These are phyloP conservation scores for Pulveroboletus ravenelii DNA, from an alignment of 768 basidiomycete species.

Conservation along the genomic window DNA sequence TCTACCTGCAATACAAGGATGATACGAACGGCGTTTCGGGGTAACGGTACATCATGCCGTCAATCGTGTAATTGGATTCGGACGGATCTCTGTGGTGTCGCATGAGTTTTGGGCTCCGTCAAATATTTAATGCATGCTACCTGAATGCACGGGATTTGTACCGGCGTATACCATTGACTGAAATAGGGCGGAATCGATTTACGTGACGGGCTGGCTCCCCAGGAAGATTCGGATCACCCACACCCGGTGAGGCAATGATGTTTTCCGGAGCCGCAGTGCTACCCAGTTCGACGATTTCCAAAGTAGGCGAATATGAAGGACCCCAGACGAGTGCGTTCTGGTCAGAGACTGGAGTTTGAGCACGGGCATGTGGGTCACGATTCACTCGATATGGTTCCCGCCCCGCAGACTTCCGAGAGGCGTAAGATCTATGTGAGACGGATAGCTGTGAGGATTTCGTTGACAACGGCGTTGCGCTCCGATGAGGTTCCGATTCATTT, in stretches of 20 bases:
- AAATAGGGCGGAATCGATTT: slow-evolving; percentile 15
- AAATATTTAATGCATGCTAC: slow-evolving; percentile 1
- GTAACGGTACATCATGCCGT: too few relatives aligned
- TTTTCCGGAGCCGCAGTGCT: neutral
- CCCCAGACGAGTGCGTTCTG: neutral
- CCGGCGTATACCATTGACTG: slow-evolving; percentile 6
- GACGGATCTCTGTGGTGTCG: neutral
- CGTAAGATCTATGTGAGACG: slow-evolving; percentile 10
- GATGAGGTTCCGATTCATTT: neutral
- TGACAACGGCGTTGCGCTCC: slow-evolving; percentile 6
- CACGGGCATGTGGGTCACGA: slow-evolving; percentile 10
- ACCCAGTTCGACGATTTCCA: neutral
- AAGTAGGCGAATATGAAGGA: neutral
- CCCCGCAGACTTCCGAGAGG: slow-evolving; percentile 16
- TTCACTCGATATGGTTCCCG: slow-evolving; percentile 21
- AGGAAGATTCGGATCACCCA: neutral
- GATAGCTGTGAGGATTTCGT: slow-evolving; percentile 13
- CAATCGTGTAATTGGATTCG: slow-evolving; percentile 2
- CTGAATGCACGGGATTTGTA: slow-evolving; percentile 5
- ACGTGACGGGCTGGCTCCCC: neutral
- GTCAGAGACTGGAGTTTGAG: slow-evolving; percentile 4
- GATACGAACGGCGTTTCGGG: too few relatives aligned
- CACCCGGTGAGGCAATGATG: neutral
- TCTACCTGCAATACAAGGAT: too few relatives aligned
- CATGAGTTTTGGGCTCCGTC: neutral